phyloP scores from a whole-genome alignment of 179 eudicot species.

The Vitellaria paradoxa region DNA sequence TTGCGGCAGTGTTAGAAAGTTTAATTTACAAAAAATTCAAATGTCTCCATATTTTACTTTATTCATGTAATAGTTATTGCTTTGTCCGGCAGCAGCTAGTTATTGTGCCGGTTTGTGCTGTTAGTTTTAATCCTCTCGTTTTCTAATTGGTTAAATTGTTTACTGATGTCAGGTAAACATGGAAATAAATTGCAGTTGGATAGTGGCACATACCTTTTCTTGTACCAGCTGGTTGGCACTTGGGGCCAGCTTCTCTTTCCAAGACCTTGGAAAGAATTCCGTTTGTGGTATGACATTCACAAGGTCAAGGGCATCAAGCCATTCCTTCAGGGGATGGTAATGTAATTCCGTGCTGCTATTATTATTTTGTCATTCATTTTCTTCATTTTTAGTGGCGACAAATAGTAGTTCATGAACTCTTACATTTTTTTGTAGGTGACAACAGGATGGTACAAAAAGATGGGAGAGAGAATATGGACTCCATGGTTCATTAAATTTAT shows the following conservation, averaged over 20 bases:
- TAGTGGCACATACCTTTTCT: constrained; percentile 56
- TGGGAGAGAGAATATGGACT: constrained; percentile 98
- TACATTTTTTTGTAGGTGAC: constrained; percentile 57
- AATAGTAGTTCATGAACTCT: background rate
- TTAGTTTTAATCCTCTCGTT: background rate
- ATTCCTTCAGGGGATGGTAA: constrained; percentile 89
- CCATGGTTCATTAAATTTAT: constrained; percentile 97
- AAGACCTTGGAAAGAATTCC: constrained; percentile 97
- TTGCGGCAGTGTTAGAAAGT: too few species aligned
- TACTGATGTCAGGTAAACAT: constrained; percentile 63
- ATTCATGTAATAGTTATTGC: background rate
- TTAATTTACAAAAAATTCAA: too few species aligned
- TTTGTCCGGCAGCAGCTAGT: background rate
- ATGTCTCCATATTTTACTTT: background rate
- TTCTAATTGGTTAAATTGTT: constrained; percentile 12
- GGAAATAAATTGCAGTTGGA: constrained; percentile 88
- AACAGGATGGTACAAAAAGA: constrained; percentile 91
- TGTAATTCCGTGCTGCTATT: background rate
- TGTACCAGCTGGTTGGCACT: constrained; percentile 95
- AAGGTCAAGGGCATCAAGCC: constrained; percentile 84
- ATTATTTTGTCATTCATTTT: background rate
- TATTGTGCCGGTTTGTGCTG: background rate
- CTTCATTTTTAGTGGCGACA: background rate
- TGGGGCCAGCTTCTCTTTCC: constrained; percentile 99
- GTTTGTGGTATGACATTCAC: constrained; percentile 88